Percentiles rank a stretch among this genome's conserved stretches.
These are phyloP conservation scores for Albatrellus ellisii DNA, from an alignment of 768 basidiomycete genomes.

Conservation along the genomic window DNA sequence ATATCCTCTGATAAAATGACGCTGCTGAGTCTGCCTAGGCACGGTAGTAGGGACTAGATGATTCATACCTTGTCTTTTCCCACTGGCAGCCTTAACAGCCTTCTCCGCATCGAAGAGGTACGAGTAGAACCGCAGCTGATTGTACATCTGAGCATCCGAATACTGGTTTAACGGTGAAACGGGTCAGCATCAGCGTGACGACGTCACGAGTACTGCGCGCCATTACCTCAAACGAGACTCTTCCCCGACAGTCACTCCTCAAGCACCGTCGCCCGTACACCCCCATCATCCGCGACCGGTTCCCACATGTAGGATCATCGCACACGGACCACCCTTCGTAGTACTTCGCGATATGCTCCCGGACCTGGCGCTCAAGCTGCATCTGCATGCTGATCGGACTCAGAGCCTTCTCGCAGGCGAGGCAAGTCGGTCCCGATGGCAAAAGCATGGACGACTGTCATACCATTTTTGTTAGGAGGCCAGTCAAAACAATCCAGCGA, in stretches of 20 bases:
- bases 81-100: constrained; percentile 37
- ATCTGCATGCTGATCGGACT: constrained; percentile 51
- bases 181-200: constrained; percentile 2
- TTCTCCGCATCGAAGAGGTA: constrained; percentile 68
- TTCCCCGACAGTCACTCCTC: constrained; percentile 52
- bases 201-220: not conserved
- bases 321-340: constrained; percentile 88
- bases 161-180: constrained; percentile 41
- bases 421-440: constrained; percentile 56
- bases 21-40: constrained; percentile 37
- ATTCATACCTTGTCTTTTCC: constrained; percentile 29
- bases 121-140: constrained; percentile 76
- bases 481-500: not conserved
- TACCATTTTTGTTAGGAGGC: not conserved
- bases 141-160: constrained; percentile 73
- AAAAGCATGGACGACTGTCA: constrained; percentile 54
- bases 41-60: not conserved
- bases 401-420: constrained; percentile 43
- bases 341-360: constrained; percentile 61
- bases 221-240: constrained; percentile 64
- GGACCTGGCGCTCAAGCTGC: constrained; percentile 82
- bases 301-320: constrained; percentile 72
- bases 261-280: constrained; percentile 83
- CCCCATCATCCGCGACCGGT: constrained; percentile 85
- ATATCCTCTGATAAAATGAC: too few relatives aligned